Base-by-base conservation (phyloP, 1,139 yeast genomes). In the Taphrina confusa region DNA sequence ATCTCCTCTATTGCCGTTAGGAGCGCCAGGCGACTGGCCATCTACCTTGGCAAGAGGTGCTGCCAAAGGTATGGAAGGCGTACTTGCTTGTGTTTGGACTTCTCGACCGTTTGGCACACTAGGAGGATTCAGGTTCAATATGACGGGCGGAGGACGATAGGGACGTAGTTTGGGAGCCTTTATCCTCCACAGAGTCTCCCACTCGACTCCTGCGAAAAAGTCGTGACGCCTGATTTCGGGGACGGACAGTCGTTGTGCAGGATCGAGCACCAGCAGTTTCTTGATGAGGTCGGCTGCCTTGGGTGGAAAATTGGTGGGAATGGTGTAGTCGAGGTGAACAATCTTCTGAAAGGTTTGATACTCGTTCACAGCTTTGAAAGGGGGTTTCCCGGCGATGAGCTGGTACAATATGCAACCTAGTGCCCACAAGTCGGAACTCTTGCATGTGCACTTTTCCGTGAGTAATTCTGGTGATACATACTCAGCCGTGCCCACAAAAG, bases 331-430 rank as follows among this genome's bases (percentile, higher is more conserved):
- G 34, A 85, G 80, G 68, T 84, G 84, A 68, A 89, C 86, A 66
- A 94, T 90, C 70, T 91, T 90, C 70, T 94, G 97, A 72, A 94
- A 94, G 0, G 97, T 92, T 62, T 88, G 78, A 69, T 90, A 94
- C 72, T 94, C 98, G 60, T 95, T 92, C n/a, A 86, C 77, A 0
- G 96, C 98, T 70, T 91, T 92, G 75, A 94, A 94, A 9, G 99
- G 98, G 0, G 98, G 98, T 59, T 81, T 80, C 0, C 98, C 98
- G 22, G 95, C 89, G 67, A 94, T 85, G 81, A 94, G 83, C 72
- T 94, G 98, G 72, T 82, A 94, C 20, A 94, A 72, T 16, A 94
- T 87, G 73, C 98, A 94, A 1, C 97, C 99, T 66, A 89, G 79
- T 0, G 98, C 97, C 99, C 99, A 94, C 9, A 92, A 78, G 72